phyloP scores from a whole-genome alignment of 305 asterid genomes.

The Fraxinus baroniana region DNA sequence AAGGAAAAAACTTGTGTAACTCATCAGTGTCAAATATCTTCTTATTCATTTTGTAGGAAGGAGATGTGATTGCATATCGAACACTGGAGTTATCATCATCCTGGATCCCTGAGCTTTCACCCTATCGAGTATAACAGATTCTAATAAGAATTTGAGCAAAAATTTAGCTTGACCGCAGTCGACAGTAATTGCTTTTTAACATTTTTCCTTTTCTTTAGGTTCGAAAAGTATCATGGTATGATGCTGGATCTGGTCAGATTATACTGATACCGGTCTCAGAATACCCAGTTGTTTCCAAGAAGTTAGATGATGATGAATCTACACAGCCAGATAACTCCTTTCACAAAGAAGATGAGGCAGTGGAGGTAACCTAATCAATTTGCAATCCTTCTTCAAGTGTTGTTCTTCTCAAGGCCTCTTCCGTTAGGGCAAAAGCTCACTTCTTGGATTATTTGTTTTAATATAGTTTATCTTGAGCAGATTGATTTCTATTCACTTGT shows the following conservation, averaged over 20 bases:
- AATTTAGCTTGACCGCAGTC: not conserved
- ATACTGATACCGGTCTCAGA: conserved; percentile 61
- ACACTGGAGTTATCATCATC: conserved; percentile 79
- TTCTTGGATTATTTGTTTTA: conserved; percentile 10
- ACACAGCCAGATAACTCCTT: conserved; percentile 43
- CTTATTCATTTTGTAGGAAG: conserved; percentile 55
- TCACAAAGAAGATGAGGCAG: conserved; percentile 77
- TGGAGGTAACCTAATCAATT: conserved; percentile 55
- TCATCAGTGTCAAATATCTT: conserved; percentile 1
- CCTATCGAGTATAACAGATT: conserved; percentile 56
- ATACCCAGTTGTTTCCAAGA: conserved; percentile 51
- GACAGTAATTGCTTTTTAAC: conserved; percentile 14
- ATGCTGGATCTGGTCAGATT: conserved; percentile 44
- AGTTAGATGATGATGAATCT: conserved; percentile 46
- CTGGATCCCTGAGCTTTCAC: conserved; percentile 92
- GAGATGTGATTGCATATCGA: conserved; percentile 81
- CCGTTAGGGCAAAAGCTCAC: not conserved
- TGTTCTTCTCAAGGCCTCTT: not conserved
- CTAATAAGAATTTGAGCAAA: conserved; percentile 7
- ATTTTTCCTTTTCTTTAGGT: conserved; percentile 45
- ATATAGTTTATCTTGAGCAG: conserved; percentile 44
- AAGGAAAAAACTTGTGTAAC: not conserved
- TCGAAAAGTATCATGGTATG: conserved; percentile 64
- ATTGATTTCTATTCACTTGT: conserved; percentile 63
- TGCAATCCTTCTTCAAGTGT: not conserved